Conservation (phyloP, 805 yeast genomes). For the Saccharomycopsis schoenii region DNA sequence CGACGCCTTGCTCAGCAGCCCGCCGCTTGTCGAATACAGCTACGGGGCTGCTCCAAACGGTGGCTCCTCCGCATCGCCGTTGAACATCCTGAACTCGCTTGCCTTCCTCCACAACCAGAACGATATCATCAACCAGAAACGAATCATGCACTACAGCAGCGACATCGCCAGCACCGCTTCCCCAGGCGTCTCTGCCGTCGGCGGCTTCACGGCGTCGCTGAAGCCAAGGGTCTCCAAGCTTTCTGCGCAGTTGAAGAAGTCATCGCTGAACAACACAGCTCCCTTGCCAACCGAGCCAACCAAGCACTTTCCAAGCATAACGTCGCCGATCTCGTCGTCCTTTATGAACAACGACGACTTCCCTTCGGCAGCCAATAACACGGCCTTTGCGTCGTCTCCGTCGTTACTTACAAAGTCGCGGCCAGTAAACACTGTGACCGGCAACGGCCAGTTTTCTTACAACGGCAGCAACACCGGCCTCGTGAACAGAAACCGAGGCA, state of each 20-base stretch:
- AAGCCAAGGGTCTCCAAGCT: conserved; percentile 7
- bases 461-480: background rate
- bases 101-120: background rate
- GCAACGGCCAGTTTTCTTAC: background rate
- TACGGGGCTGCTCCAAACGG: background rate
- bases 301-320: background rate
- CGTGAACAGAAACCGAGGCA: background rate
- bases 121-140: conserved; percentile 6
- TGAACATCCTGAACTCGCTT: background rate
- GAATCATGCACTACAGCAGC: conserved; percentile 10
- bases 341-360: background rate
- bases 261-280: background rate
- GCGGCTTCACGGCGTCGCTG: background rate
- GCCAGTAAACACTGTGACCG: background rate
- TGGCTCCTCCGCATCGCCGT: background rate
- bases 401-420: background rate
- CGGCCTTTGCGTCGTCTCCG: background rate
- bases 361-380: background rate
- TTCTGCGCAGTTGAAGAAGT: conserved; percentile 14
- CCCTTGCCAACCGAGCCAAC: background rate
- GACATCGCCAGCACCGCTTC: background rate
- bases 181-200: background rate
- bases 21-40: background rate
- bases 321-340: background rate
- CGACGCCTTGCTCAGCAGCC: background rate